Percentiles rank a stretch among this genome's conserved stretches.
Conservation (phyloP, 2,329 filamentous ascomycete species). For the Paraphaeosphaeria sporulosa region DNA sequence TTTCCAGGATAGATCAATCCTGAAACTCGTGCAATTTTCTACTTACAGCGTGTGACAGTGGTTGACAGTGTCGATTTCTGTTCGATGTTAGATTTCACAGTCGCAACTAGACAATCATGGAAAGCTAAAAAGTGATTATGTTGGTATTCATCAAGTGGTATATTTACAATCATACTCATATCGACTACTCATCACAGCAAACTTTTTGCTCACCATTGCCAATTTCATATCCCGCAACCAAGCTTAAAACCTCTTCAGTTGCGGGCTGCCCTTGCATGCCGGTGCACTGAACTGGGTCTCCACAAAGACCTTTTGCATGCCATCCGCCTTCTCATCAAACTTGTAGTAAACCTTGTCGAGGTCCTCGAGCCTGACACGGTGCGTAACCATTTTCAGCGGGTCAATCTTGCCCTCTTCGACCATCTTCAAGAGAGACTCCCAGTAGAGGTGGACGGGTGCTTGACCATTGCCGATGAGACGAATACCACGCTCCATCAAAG, state of each 20-base stretch:
- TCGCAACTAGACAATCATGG: neutral
- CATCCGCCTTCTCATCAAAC: slow-evolving; percentile 75
- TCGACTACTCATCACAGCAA: no score
- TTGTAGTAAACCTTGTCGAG: slow-evolving; percentile 62
- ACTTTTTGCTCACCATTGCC: no score
- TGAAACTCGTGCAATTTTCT: no score
- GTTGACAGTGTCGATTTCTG: no score
- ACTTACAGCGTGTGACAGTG: no score
- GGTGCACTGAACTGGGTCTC: slow-evolving; percentile 66
- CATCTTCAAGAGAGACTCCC: slow-evolving; percentile 75
- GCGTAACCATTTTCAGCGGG: slow-evolving; percentile 80
- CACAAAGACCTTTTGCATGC: slow-evolving; percentile 82
- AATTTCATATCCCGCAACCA: no score
- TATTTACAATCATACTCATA: no score
- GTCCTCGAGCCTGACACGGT: slow-evolving; percentile 67
- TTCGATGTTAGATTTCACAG: no score
- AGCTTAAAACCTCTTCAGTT: slow-evolving; percentile 55
- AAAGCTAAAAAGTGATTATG: neutral
- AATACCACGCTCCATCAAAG: slow-evolving; percentile 86
- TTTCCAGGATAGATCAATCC: no score
- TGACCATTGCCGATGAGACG: slow-evolving; percentile 75
- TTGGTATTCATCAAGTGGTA: no score
- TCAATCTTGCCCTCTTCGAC: slow-evolving; percentile 75
- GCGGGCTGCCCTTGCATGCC: slow-evolving; percentile 58
- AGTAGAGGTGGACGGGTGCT: slow-evolving; percentile 82